phyloP scores from a whole-genome alignment of 139 green algal species.

The Haematococcus sp. region DNA sequence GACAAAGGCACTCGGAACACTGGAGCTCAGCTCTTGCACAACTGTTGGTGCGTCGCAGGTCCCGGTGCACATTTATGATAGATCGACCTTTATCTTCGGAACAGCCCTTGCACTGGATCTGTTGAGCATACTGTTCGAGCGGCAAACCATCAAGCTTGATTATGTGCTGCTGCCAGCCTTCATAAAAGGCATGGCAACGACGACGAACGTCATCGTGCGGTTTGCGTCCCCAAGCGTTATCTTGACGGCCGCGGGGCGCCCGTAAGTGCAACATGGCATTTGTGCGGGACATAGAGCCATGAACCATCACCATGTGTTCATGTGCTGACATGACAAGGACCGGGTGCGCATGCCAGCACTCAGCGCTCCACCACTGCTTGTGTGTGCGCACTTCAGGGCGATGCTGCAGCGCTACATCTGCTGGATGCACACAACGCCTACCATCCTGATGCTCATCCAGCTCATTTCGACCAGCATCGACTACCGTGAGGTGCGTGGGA shows the following conservation, averaged over 20 bases:
- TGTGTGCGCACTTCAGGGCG: constrained; percentile 19
- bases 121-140: constrained; percentile 43
- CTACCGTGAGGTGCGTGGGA: constrained; percentile 12
- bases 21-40: no score
- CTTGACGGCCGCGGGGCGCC: constrained; percentile 15
- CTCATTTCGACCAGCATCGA: constrained; percentile 30
- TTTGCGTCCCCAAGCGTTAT: constrained; percentile 22
- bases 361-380: no score
- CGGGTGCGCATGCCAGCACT: no score
- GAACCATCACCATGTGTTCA: no score
- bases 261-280: neutral
- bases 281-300: no score
- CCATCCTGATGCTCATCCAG: constrained; percentile 38
- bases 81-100: constrained; percentile 40
- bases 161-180: constrained; percentile 67
- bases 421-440: constrained; percentile 50
- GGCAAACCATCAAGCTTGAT: constrained; percentile 56
- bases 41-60: constrained; percentile 24
- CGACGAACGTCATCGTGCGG: constrained; percentile 37
- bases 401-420: constrained; percentile 46
- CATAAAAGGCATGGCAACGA: constrained; percentile 56
- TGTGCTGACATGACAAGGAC: no score
- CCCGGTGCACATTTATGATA: constrained; percentile 29
- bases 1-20: no score
- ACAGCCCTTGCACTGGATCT: constrained; percentile 36